These are phyloP conservation scores for Rhodotorula graminis DNA, from an alignment of 768 basidiomycete species.

Conservation along the genomic window DNA sequence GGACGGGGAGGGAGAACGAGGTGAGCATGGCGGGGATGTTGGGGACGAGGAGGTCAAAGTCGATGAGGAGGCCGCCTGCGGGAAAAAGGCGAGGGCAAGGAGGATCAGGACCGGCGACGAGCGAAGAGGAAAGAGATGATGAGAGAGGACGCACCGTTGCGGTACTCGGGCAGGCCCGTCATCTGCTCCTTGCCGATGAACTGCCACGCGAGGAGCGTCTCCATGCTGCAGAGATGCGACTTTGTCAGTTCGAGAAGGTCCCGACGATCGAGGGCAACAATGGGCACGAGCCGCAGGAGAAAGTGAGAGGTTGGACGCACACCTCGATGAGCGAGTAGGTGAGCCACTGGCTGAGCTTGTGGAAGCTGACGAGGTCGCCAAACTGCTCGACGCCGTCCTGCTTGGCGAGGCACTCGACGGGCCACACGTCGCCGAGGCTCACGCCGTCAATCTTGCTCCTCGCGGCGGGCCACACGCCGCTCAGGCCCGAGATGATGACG, in stretches of 20 bases:
- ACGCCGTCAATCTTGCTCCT: constrained; percentile 64
- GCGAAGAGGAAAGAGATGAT: too few species aligned
- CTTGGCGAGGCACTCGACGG: constrained; percentile 56
- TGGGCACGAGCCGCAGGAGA: too few species aligned
- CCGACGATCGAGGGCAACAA: too few species aligned
- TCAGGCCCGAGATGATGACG: constrained; percentile 71
- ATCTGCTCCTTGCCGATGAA: constrained; percentile 76
- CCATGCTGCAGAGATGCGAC: constrained; percentile 53
- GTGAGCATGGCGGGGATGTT: constrained; percentile 56
- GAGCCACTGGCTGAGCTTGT: constrained; percentile 92
- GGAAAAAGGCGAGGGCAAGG: too few species aligned
- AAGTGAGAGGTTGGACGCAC: constrained; percentile 1
- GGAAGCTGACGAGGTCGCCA: constrained; percentile 81
- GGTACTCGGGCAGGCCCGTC: constrained; percentile 92
- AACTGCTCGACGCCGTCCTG: constrained; percentile 61
- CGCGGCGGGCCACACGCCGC: constrained; percentile 76
- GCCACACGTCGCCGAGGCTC: constrained; percentile 90
- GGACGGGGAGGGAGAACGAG: constrained; percentile 51
- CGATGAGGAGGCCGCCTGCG: constrained; percentile 77
- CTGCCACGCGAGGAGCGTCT: constrained; percentile 70
- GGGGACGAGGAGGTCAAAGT: constrained; percentile 71
- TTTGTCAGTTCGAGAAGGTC: neutral
- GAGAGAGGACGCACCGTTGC: constrained; percentile 62
- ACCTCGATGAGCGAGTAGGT: constrained; percentile 65
- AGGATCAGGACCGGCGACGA: neutral